Evolutionary conservation across 805 yeast species (phyloP).

Genomic region (Wickerhamiella alocasiicola): DNA sequence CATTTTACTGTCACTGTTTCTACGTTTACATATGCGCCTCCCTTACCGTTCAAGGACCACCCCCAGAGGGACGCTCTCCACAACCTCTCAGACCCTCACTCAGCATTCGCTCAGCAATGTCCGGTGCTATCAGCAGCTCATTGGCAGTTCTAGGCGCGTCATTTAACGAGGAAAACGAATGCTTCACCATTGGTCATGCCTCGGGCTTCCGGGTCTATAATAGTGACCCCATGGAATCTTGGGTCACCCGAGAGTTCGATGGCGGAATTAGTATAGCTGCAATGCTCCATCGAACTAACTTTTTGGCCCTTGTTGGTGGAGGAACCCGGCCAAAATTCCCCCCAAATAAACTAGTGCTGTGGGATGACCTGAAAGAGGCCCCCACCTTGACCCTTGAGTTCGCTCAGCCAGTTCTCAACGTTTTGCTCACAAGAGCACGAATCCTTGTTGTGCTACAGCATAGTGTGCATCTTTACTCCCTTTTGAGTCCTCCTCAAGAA

Average conservation of each 20-base stretch:
- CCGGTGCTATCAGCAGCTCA: too few relatives aligned
- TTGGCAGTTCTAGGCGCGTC: slow-evolving; percentile 33
- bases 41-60: too few relatives aligned
- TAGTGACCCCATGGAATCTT: slow-evolving; percentile 71
- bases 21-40: too few relatives aligned
- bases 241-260: slow-evolving; percentile 44
- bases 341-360: slow-evolving; percentile 64
- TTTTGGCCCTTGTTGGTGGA: slow-evolving; percentile 82
- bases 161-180: slow-evolving; percentile 83
- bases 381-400: slow-evolving; percentile 66
- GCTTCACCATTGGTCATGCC: slow-evolving; percentile 75
- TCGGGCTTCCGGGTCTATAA: slow-evolving; percentile 75
- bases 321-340: slow-evolving; percentile 72
- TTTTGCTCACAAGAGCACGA: slow-evolving; percentile 59
- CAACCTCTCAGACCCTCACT: too few relatives aligned
- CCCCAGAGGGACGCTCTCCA: too few relatives aligned
- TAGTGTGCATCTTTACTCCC: slow-evolving; percentile 63
- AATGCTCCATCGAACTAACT: slow-evolving; percentile 85
- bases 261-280: slow-evolving; percentile 63
- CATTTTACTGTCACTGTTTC: too few relatives aligned
- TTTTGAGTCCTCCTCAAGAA: slow-evolving; percentile 64
- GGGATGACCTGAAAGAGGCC: slow-evolving; percentile 81
- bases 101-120: too few relatives aligned
- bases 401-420: slow-evolving; percentile 59
- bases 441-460: slow-evolving; percentile 60